These are phyloP conservation scores for Ephemerocybe angulata DNA, from an alignment of 768 basidiomycete species.

Conservation along the genomic window DNA sequence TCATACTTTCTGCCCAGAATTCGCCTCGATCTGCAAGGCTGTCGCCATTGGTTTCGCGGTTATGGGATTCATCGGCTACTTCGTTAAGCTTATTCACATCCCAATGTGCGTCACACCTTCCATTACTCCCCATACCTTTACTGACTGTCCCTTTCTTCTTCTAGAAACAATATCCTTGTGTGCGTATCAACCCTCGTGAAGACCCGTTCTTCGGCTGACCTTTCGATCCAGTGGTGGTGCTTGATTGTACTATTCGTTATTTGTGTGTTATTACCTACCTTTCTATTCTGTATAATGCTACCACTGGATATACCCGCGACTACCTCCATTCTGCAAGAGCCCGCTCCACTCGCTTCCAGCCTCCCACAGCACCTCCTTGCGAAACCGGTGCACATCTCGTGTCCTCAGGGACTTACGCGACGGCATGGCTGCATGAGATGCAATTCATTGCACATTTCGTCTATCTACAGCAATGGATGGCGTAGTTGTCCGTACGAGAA, in stretches of 20 bases:
- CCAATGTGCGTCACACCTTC: conserved; percentile 71
- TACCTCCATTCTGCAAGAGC: not conserved
- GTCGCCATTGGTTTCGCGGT: conserved; percentile 97
- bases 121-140: not conserved
- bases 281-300: conserved; percentile 12
- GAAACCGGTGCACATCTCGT: not conserved
- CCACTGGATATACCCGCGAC: not conserved
- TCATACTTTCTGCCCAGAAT: conserved; percentile 55
- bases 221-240: conserved; percentile 63
- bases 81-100: conserved; percentile 97
- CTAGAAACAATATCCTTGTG: conserved; percentile 96
- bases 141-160: conserved; percentile 13
- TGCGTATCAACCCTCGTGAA: conserved; percentile 44
- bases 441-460: no score
- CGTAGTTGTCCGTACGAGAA: conserved; percentile 5
- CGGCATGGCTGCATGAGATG: no score
- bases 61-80: conserved; percentile 99
- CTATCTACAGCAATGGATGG: not conserved
- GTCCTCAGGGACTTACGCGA: no score
- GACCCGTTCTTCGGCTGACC: conserved; percentile 20
- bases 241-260: conserved; percentile 31
- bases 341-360: not conserved
- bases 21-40: conserved; percentile 90
- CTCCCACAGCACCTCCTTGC: not conserved
- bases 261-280: conserved; percentile 22